A percentile compares a stretch with the other conserved stretches of the same genome.
Evolutionary conservation across 2,329 filamentous ascomycete genomes (phyloP).

Genomic region (Monilinia laxa): DNA sequence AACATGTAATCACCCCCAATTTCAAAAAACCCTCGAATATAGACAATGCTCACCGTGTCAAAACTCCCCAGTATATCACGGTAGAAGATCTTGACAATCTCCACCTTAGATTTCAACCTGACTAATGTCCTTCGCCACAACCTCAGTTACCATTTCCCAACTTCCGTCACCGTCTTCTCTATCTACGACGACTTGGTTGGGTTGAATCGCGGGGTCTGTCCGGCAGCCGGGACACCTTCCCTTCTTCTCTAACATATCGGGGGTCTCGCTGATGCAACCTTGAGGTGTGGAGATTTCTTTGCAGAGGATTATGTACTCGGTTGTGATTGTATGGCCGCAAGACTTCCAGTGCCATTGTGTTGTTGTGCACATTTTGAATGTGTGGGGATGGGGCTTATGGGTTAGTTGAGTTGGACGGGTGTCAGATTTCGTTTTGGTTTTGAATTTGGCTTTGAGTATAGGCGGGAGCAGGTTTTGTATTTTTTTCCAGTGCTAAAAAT

Average conservation of each 20-base stretch:
- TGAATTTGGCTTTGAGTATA: neutral
- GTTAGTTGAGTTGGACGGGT: neutral
- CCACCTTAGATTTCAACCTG: neutral
- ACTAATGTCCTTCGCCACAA: neutral
- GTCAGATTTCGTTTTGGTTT: neutral
- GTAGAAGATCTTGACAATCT: too few species aligned
- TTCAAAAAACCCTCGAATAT: neutral
- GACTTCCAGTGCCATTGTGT: neutral
- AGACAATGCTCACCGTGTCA: neutral
- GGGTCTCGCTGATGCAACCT: neutral
- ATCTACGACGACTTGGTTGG: neutral
- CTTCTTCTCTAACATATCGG: neutral
- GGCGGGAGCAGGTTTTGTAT: neutral
- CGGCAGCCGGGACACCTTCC: neutral
- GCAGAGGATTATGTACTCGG: neutral
- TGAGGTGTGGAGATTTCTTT: neutral
- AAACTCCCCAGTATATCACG: neutral
- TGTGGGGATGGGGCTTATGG: neutral
- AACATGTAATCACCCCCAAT: neutral
- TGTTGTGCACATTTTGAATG: neutral
- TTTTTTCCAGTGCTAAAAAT: neutral
- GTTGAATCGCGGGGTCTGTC: neutral
- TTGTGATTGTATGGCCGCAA: neutral
- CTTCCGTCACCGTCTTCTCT: neutral
- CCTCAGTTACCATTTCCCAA: neutral